phyloP scores from a whole-genome alignment of 495 filamentous ascomycete species.

The Penicillium arizonense region DNA sequence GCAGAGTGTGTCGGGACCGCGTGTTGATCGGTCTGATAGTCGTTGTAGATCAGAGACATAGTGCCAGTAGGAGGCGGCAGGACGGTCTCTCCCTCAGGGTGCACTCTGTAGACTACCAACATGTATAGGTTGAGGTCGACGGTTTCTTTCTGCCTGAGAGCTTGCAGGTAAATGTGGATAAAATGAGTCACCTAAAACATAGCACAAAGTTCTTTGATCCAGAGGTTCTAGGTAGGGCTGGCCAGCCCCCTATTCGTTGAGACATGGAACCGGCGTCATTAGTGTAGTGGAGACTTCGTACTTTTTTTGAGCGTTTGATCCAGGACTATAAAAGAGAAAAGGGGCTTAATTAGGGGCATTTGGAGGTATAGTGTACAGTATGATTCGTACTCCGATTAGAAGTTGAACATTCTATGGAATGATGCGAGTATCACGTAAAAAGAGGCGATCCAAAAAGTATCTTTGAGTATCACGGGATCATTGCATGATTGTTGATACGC shows the following conservation, averaged over 20 bases:
- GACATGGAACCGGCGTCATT: slow-evolving; percentile 1
- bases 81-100: too few species aligned
- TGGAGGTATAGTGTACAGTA: neutral
- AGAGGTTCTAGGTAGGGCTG: slow-evolving; percentile 8
- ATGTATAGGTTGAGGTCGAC: neutral
- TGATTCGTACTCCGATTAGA: neutral
- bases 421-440: slow-evolving; percentile 18
- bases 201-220: slow-evolving; percentile 4
- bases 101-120: neutral
- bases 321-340: slow-evolving; percentile 2
- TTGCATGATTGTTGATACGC: slow-evolving; percentile 16
- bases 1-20: slow-evolving; percentile 6
- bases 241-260: slow-evolving; percentile 7
- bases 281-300: slow-evolving; percentile 4
- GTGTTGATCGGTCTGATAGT: slow-evolving; percentile 5
- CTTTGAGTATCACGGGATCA: slow-evolving; percentile 17
- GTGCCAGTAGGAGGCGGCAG: neutral
- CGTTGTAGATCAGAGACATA: neutral
- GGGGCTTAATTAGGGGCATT: slow-evolving; percentile 26
- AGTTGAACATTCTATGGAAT: slow-evolving; percentile 3
- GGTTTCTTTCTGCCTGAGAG: too few species aligned
- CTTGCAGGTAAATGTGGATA: neutral
- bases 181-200: slow-evolving; percentile 5
- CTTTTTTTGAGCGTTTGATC: neutral
- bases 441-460: neutral